A percentile compares a stretch with the other conserved stretches of the same genome.
Evolutionary conservation across 176 grass and related monocot genomes (phyloP).

Genomic region (Hsuehochloa calcarea): DNA sequence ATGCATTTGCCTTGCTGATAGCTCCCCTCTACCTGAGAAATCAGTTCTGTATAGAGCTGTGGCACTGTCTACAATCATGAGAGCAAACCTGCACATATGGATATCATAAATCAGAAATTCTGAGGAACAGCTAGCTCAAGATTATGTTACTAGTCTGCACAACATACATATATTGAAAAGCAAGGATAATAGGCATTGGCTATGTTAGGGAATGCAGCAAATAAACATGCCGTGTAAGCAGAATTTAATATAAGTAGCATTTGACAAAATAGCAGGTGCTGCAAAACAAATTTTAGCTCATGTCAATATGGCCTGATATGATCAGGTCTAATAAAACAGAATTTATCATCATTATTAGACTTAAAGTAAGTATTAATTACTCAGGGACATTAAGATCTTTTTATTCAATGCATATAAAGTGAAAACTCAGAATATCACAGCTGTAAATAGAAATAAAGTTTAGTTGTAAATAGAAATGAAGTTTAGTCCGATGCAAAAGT

Average conservation of each 20-base stretch:
- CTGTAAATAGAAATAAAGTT: neutral
- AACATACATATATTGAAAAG: slow-evolving; percentile 22
- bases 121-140: neutral
- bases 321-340: neutral
- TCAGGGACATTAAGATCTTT: neutral
- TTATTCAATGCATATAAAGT: neutral
- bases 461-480: neutral
- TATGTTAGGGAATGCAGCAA: slow-evolving; percentile 1
- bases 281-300: neutral
- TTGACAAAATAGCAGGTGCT: neutral
- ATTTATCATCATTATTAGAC: neutral
- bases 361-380: neutral
- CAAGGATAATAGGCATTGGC: neutral
- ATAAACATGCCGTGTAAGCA: neutral
- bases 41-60: slow-evolving; percentile 92
- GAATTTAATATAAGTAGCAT: neutral
- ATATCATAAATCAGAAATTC: slow-evolving; percentile 15
- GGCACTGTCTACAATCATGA: slow-evolving; percentile 97
- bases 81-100: slow-evolving; percentile 69
- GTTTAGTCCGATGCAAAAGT: neutral
- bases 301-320: neutral
- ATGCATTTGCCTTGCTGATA: slow-evolving; percentile 97
- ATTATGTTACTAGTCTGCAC: neutral
- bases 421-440: neutral
- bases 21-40: slow-evolving; percentile 94